These are phyloP conservation scores for Mycena vulgaris DNA, from an alignment of 768 basidiomycete genomes.

Conservation along the genomic window DNA sequence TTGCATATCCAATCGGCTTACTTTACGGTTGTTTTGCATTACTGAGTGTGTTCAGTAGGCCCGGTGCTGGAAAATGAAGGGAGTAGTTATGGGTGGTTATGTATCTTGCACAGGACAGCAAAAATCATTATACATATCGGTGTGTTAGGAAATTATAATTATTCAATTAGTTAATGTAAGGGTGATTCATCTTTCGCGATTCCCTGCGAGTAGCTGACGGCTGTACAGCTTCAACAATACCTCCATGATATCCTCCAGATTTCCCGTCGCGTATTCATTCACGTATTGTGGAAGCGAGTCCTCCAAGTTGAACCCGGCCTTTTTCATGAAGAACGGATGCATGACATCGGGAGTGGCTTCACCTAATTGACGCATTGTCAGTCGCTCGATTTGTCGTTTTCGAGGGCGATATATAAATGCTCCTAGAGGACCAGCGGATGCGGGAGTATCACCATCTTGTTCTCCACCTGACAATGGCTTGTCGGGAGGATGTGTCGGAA, in stretches of 20 bases:
- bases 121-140: slow-evolving; percentile 12
- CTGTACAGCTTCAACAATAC: slow-evolving; percentile 83
- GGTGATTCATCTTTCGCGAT: slow-evolving; percentile 36
- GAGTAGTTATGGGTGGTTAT: slow-evolving; percentile 14
- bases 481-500: slow-evolving; percentile 13
- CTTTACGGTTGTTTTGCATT: slow-evolving; percentile 96
- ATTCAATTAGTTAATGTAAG: slow-evolving; percentile 20
- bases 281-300: slow-evolving; percentile 91
- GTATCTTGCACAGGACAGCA: slow-evolving; percentile 8
- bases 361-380: slow-evolving; percentile 88
- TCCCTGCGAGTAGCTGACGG: slow-evolving; percentile 70
- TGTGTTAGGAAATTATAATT: slow-evolving; percentile 40
- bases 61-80: slow-evolving; percentile 43
- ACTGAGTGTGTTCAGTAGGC: slow-evolving; percentile 89
- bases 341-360: slow-evolving; percentile 92
- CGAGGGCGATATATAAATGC: slow-evolving; percentile 68
- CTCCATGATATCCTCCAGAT: slow-evolving; percentile 89
- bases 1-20: slow-evolving; percentile 96
- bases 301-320: slow-evolving; percentile 86
- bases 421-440: slow-evolving; percentile 24
- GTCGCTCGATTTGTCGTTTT: slow-evolving; percentile 79
- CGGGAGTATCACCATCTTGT: not conserved
- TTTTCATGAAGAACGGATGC: slow-evolving; percentile 91
- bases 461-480: not conserved
- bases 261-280: slow-evolving; percentile 87